phyloP scores from a whole-genome alignment of 345 rosid genomes.

The Erodium maritimum region DNA sequence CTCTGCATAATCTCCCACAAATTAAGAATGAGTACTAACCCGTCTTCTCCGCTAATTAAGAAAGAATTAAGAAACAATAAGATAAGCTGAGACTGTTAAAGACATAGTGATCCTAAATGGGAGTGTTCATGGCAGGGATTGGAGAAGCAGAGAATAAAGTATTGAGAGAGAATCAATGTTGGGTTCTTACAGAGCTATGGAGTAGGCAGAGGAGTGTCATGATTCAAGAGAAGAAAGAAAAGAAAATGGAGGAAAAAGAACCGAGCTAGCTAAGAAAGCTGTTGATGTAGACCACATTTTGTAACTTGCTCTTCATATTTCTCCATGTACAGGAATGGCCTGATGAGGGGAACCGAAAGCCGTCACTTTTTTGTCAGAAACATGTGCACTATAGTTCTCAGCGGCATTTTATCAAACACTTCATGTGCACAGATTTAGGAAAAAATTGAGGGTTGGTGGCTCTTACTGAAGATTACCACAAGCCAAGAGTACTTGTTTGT shows the following conservation, averaged over 20 bases:
- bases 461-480: not conserved
- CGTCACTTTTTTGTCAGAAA: slow-evolving; percentile 24
- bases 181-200: slow-evolving; percentile 48
- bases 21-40: slow-evolving; percentile 15
- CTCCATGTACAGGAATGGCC: slow-evolving; percentile 4
- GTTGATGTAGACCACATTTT: slow-evolving; percentile 22
- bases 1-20: slow-evolving; percentile 26
- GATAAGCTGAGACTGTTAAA: slow-evolving; percentile 6
- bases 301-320: slow-evolving; percentile 16
- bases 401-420: not conserved
- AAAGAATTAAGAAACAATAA: slow-evolving; percentile 1
- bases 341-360: slow-evolving; percentile 7
- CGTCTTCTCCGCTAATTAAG: slow-evolving; percentile 4
- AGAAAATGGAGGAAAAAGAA: slow-evolving; percentile 12
- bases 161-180: slow-evolving; percentile 13
- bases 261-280: slow-evolving; percentile 6
- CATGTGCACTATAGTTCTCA: slow-evolving; percentile 12
- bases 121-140: not conserved
- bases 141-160: slow-evolving; percentile 5
- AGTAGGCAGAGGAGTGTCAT: slow-evolving; percentile 28
- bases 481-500: not conserved
- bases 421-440: not conserved
- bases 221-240: slow-evolving; percentile 35
- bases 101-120: not conserved
- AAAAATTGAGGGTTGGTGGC: not conserved